Evolutionary conservation across 306 rosid genomes (phyloP).

Genomic region (Dicorynia guianensis): DNA sequence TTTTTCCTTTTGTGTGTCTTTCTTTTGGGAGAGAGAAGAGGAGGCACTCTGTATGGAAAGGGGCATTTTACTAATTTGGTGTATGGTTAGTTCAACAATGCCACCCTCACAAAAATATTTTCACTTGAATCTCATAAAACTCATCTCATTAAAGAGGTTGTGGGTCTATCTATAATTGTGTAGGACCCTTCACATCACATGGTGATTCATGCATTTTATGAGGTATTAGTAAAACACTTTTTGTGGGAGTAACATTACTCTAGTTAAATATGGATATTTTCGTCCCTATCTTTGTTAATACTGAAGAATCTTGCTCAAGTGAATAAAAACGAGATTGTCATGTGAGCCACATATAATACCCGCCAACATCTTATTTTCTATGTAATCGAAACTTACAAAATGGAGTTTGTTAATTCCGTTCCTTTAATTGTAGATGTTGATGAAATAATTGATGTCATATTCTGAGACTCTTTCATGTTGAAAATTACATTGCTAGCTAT

Average conservation of each 20-base stretch:
- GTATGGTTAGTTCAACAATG: no score
- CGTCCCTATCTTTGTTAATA: background rate
- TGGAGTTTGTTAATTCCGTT: constrained; percentile 2
- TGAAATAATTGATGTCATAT: background rate
- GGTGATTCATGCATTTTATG: no score
- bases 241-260: background rate
- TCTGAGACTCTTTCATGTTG: constrained; percentile 10
- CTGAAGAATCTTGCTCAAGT: constrained; percentile 4
- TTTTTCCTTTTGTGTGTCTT: background rate
- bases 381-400: background rate
- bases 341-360: constrained; percentile 17
- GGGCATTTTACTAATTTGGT: no score
- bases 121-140: no score
- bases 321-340: constrained; percentile 24
- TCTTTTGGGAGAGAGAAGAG: background rate
- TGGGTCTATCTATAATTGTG: no score
- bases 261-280: background rate
- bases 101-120: background rate
- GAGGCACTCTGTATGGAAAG: no score
- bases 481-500: constrained; percentile 24
- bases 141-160: no score
- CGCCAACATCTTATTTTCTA: background rate
- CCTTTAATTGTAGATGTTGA: constrained; percentile 5
- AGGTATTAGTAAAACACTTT: no score
- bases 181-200: no score